Percentiles rank a stretch among this genome's conserved stretches.
phyloP scores from a whole-genome alignment of 2,329 filamentous ascomycete species.

The Decorospora gaudefroyi region DNA sequence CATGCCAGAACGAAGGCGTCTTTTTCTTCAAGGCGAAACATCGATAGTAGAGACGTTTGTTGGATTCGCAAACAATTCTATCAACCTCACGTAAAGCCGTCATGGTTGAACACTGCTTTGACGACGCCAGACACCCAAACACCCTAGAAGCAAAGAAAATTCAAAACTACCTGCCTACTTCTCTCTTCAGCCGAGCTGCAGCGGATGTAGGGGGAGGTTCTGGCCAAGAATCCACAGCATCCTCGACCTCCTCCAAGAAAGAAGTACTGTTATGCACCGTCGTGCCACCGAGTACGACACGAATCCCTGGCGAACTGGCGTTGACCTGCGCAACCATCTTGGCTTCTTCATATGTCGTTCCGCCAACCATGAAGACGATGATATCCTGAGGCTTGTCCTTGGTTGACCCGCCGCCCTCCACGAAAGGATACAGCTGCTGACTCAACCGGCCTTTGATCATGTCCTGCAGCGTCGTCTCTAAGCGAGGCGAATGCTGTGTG shows the following conservation, averaged over 20 bases:
- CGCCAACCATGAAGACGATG: slow-evolving; percentile 90
- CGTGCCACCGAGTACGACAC: slow-evolving; percentile 88
- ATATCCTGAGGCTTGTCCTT: slow-evolving; percentile 97
- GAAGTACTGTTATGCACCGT: slow-evolving; percentile 83
- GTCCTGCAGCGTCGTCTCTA: slow-evolving; percentile 87
- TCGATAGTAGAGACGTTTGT: background rate
- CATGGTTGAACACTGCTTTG: too few species aligned
- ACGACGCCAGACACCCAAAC: slow-evolving; percentile 6
- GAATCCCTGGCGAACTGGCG: slow-evolving; percentile 82
- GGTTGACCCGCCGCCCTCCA: slow-evolving; percentile 84
- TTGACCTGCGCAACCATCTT: slow-evolving; percentile 96
- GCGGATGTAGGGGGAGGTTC: slow-evolving; percentile 60
- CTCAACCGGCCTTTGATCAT: slow-evolving; percentile 88
- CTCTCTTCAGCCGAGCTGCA: slow-evolving; percentile 64
- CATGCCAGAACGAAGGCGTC: too few species aligned
- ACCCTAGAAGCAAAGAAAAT: background rate
- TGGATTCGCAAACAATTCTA: slow-evolving; percentile 4
- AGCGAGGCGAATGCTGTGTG: slow-evolving; percentile 88
- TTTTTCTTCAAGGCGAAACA: too few species aligned
- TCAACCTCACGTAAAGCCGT: too few species aligned
- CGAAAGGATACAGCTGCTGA: slow-evolving; percentile 88
- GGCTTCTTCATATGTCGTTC: slow-evolving; percentile 93
- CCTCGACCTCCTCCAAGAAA: slow-evolving; percentile 90
- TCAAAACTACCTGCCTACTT: slow-evolving; percentile 57
- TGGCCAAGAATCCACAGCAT: slow-evolving; percentile 85